Evolutionary conservation across 139 green algal genomes (phyloP).

Genomic region (Chlorella sorokiniana): DNA sequence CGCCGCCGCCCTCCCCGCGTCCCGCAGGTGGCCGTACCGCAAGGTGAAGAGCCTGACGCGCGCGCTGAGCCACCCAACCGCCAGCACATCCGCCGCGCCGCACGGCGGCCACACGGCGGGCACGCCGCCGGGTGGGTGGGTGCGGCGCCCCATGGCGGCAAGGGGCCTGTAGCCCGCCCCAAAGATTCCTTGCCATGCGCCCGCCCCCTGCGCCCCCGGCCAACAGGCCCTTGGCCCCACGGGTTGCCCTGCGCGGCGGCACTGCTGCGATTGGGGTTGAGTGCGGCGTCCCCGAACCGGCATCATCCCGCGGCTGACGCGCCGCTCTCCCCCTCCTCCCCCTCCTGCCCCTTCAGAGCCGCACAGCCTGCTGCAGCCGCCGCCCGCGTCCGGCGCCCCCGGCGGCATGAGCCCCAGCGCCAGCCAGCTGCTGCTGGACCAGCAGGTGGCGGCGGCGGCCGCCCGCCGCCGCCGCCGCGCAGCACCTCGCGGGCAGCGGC

Average conservation of each 20-base stretch:
- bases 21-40: constrained; percentile 31
- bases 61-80: background rate
- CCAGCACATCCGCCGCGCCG: background rate
- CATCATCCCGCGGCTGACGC: background rate
- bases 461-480: constrained; percentile 1
- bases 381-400: background rate
- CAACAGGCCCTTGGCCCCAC: too few relatives aligned
- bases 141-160: too few relatives aligned
- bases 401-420: background rate
- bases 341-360: background rate
- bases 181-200: too few relatives aligned
- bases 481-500: background rate
- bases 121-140: background rate
- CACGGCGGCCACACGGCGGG: background rate
- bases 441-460: constrained; percentile 12
- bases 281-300: too few relatives aligned
- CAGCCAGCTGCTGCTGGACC: background rate
- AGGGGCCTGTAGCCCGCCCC: too few relatives aligned
- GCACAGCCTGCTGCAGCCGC: background rate
- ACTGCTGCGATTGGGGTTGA: too few relatives aligned
- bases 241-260: too few relatives aligned
- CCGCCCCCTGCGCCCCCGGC: too few relatives aligned
- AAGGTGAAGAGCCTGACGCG: constrained; percentile 30
- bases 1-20: too few relatives aligned
- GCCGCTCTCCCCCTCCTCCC: background rate